Percentiles rank a stretch among this genome's conserved stretches.
Evolutionary conservation across 106 monocot genomes (phyloP).

Genomic region (Xerophyta viscosa): DNA sequence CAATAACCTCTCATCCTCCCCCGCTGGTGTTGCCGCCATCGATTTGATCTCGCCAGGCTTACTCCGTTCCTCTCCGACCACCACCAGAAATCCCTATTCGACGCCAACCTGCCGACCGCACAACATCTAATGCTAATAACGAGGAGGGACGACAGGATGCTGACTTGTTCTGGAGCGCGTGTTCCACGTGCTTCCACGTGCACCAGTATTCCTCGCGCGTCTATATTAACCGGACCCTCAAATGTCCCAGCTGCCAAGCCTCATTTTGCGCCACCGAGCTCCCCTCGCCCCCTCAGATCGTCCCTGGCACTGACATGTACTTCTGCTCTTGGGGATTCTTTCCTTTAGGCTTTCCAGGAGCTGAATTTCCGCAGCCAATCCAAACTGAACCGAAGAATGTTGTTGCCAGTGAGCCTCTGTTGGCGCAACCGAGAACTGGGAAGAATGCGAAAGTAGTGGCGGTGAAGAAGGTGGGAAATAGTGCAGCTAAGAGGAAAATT

Average conservation of each 20-base stretch:
- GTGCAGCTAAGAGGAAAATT: background rate
- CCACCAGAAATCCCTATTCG: background rate
- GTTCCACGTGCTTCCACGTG: slow-evolving; percentile 40
- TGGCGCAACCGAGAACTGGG: too few species aligned
- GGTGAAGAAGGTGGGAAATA: background rate
- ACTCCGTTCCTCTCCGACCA: slow-evolving; percentile 24
- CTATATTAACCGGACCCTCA: slow-evolving; percentile 26
- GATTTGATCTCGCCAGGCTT: slow-evolving; percentile 28
- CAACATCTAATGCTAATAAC: too few species aligned
- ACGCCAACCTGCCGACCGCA: too few species aligned
- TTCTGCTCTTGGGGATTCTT: slow-evolving; percentile 75
- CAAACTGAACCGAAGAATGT: too few species aligned
- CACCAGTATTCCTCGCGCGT: slow-evolving; percentile 50
- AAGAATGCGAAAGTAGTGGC: background rate
- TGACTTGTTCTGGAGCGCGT: slow-evolving; percentile 56
- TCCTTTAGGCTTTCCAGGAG: slow-evolving; percentile 12
- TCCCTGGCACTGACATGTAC: slow-evolving; percentile 62
- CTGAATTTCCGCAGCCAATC: background rate
- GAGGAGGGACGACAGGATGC: background rate
- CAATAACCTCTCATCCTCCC: background rate
- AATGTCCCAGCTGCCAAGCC: slow-evolving; percentile 46
- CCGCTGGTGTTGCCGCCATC: slow-evolving; percentile 16
- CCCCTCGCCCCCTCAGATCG: too few species aligned
- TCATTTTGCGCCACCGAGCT: slow-evolving; percentile 49
- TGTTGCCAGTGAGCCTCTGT: too few species aligned